Evolutionary conservation across 2,329 filamentous ascomycete genomes (phyloP), one percentile per base, ranked within the genome.

Genomic region (Pseudogymnoascus sp.): DNA sequence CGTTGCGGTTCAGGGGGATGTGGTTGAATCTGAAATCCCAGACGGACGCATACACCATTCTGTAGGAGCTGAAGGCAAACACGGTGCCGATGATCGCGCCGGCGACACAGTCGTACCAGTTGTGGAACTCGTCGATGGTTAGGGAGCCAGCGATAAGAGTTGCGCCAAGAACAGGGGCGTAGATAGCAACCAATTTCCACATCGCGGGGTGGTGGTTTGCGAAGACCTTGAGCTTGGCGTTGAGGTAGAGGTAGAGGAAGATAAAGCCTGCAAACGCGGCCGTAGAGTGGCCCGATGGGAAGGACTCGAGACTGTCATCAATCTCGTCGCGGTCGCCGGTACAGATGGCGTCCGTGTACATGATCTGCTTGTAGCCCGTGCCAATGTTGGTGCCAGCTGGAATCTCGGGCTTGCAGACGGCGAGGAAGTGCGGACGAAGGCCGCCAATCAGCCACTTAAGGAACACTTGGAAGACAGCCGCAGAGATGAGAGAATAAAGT

Each of bases 171-270:
- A 91, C 73, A 0, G 88, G 88, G 0, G 82, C 79, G 67, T 87
- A 88, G 22, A 84, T 75, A 14, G 78, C 80, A 32, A 87, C 76
- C 11, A 90, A 73, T 74, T 90, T 90, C 88, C 87, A 90, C 79
- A 89, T 84, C 11, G 84, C 78, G 0, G 88, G 83, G 69, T 90
- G 87, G 70, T 88, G 87, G 76, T 89, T 87, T 64, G 82, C 76
- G 67, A 85, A 90, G 61, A 90, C 81, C 78, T 90, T 91, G 65
- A 91, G 79, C 76, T 91, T 91, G 57, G 86, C 88, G 71, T 91
- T 91, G 47, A 91, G 81, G 74, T 90, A 91, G 1, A 91, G 76
- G 66, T 80, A 87, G 2, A 91, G 74, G 69, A 82, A 91, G 20
- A 89, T 79, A 66, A 89, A 87, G 4, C 86, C 87, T 0, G 85